Conservation (phyloP, 306 rosid species). For the Spatholobus suberectus region DNA sequence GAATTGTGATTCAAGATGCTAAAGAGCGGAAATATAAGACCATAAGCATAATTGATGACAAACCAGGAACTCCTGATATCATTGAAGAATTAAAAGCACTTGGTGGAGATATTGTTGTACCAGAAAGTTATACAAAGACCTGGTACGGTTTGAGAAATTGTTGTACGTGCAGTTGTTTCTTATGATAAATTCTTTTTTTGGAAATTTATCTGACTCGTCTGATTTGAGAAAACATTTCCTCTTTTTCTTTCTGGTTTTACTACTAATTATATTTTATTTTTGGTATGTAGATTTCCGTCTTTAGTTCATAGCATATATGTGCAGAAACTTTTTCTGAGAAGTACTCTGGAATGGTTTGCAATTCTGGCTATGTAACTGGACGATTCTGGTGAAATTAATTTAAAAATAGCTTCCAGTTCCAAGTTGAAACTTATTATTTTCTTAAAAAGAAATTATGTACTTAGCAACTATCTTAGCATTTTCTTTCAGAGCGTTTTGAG, state of each 20-base stretch:
- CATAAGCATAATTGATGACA: conserved; percentile 22
- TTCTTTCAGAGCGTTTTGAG: background rate
- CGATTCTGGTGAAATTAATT: no score
- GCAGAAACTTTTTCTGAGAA: no score
- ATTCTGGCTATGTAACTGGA: background rate
- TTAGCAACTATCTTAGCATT: no score
- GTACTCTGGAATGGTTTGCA: background rate
- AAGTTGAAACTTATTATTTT: no score
- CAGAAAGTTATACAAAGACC: conserved; percentile 30
- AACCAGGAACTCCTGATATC: background rate
- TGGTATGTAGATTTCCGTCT: background rate
- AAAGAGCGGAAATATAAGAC: conserved; percentile 24
- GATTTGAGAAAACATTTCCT: background rate
- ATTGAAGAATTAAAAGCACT: conserved; percentile 33
- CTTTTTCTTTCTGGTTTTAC: background rate
- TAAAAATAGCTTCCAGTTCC: no score
- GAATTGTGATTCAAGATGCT: conserved; percentile 11
- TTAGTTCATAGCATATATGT: background rate
- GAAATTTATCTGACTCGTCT: background rate
- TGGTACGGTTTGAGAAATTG: no score
- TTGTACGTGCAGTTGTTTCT: no score
- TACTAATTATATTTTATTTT: background rate
- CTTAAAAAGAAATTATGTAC: no score
- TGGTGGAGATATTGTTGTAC: conserved; percentile 34
- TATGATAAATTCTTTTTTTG: background rate